Evolutionary conservation across 2,329 filamentous ascomycete genomes (phyloP).

Genomic region (Penicillium crustosum): DNA sequence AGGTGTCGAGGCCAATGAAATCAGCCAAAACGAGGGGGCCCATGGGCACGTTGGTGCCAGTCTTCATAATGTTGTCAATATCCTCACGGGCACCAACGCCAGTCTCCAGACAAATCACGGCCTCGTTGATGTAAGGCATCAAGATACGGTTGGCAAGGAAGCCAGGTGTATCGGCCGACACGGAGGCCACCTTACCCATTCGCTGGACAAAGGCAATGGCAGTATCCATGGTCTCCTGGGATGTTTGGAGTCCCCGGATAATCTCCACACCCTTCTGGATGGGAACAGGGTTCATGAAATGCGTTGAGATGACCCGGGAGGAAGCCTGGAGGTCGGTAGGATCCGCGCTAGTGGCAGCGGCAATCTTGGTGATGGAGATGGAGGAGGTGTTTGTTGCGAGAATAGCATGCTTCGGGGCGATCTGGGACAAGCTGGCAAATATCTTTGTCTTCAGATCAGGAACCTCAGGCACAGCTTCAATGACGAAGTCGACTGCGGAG

Average conservation of each 20-base stretch:
- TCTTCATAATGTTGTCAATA: constrained; percentile 99
- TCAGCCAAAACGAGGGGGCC: constrained; percentile 90
- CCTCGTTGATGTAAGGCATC: constrained; percentile 99
- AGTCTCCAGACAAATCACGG: constrained; percentile 92
- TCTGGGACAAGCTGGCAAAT: constrained; percentile 76
- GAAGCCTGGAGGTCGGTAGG: constrained; percentile 77
- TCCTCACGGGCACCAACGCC: constrained; percentile 84
- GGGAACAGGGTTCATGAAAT: constrained; percentile 99
- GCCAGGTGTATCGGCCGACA: constrained; percentile 84
- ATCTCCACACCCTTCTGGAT: constrained; percentile 98
- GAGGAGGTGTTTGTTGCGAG: constrained; percentile 98
- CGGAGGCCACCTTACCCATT: constrained; percentile 90
- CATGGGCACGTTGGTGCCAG: constrained; percentile 98
- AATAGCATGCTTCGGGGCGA: constrained; percentile 81
- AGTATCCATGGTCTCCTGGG: constrained; percentile 73
- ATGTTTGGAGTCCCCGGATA: constrained; percentile 91
- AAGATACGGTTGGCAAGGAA: constrained; percentile 96
- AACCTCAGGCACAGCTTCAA: constrained; percentile 95
- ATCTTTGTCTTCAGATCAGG: constrained; percentile 83
- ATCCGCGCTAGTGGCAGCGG: constrained; percentile 76
- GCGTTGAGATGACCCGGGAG: constrained; percentile 87
- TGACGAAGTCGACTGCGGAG: constrained; percentile 87
- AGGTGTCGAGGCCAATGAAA: constrained; percentile 96
- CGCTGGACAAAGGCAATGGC: constrained; percentile 82
- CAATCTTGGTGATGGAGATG: constrained; percentile 95